Evolutionary conservation across 768 basidiomycete species (phyloP), one percentile per base, ranked within the genome.

Genomic region (Mrakia gelida): DNA sequence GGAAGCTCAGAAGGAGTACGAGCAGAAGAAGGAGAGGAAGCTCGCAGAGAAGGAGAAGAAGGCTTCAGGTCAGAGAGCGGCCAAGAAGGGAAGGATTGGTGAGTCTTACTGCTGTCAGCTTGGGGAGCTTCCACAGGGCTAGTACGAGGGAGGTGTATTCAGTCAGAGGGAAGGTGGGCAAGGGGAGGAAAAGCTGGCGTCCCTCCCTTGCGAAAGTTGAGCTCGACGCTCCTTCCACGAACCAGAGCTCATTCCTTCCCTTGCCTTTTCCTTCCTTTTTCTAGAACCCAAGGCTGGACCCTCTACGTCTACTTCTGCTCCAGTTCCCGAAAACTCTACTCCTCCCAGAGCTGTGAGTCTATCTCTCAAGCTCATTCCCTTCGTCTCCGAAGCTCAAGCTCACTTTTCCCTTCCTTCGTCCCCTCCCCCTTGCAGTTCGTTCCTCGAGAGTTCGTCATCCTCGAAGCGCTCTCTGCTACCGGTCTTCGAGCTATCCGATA

Each of bases 401-500:
- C 61, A 26, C 32, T n/a, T 65, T 30, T n/a, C 28, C 38, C n/a
- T 41, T 67, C 32, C 52, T 32, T 28, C 71, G 10, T 16, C 56
- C 49, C 49, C 32, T 34, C 15, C 45, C 15, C 49, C 49, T 73
- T 30, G 49, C 56, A 89, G 87, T 91, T 89, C 83, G 86, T 84
- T 28, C 88, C 89, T 0, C 87, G 90, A 80, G 91, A 89, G 81
- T 89, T 95, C 81, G 90, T 91, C 26, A 87, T 97, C 26, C 87
- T 99, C 15, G 97, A 99, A 85, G 94, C 95, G 0, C 89, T 99
- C 45, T 95, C 95, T 26, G 97, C 97, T 0, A 98, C 96, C 0
- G 97, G 97, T 43, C 88, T 99, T 38, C 90, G 97, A 10, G 92
- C 95, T 1, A 97, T 99, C 75, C 92, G 97, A 52, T 99, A 98